Evolutionary conservation across 2,329 filamentous ascomycete genomes (phyloP).

Genomic region (Chlorencoelia australis): DNA sequence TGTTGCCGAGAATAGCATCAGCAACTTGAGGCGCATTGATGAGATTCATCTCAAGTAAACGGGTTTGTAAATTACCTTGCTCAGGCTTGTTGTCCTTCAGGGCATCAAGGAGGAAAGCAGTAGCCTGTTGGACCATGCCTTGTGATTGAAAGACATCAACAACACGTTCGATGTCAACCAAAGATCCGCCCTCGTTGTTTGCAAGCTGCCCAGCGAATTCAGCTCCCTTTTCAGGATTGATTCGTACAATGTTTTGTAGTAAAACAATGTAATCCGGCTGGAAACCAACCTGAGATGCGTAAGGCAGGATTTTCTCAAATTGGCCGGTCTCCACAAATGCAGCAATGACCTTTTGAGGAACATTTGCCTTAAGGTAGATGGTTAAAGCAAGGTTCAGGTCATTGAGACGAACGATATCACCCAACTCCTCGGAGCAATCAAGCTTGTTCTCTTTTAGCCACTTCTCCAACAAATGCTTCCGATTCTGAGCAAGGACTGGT

Average conservation of each 20-base stretch:
- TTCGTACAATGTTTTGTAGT: conserved; percentile 70
- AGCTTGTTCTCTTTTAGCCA: conserved; percentile 97
- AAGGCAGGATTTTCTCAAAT: conserved; percentile 93
- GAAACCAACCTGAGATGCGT: conserved; percentile 75
- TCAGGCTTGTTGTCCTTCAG: conserved; percentile 92
- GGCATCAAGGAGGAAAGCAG: conserved; percentile 93
- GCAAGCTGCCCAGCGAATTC: conserved; percentile 92
- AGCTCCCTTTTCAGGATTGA: conserved; percentile 85
- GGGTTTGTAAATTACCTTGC: conserved; percentile 86
- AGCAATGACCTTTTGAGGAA: conserved; percentile 88
- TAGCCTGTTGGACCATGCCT: conserved; percentile 94
- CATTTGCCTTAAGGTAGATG: conserved; percentile 86
- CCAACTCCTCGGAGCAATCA: conserved; percentile 90
- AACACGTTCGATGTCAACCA: conserved; percentile 88
- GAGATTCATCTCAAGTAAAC: conserved; percentile 95
- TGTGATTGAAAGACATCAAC: conserved; percentile 98
- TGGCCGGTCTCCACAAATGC: conserved; percentile 92
- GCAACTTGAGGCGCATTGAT: conserved; percentile 95
- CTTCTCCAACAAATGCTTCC: conserved; percentile 94
- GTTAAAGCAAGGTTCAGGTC: conserved; percentile 79
- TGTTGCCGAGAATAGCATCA: conserved; percentile 93
- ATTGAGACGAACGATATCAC: conserved; percentile 84
- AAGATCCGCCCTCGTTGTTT: conserved; percentile 75
- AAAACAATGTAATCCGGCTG: conserved; percentile 92
- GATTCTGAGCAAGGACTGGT: conserved; percentile 84